A percentile compares a stretch with the other conserved stretches of the same genome.
phyloP scores from a whole-genome alignment of 1,284 basidiomycete genomes.

The Austropuccinia psidii region DNA sequence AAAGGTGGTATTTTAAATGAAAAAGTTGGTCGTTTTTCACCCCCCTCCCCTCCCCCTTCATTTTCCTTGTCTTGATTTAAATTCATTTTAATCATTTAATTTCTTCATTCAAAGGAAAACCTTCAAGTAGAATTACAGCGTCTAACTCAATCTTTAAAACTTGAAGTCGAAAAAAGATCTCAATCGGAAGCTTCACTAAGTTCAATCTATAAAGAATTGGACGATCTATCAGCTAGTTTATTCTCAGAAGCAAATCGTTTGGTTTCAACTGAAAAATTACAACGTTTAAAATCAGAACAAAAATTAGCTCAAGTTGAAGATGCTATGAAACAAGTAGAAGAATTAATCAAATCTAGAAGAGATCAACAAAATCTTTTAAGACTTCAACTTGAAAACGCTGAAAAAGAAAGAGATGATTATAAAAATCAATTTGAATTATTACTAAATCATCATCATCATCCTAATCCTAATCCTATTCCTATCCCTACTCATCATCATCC shows the following conservation, averaged over 20 bases:
- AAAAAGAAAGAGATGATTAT: slow-evolving; percentile 25
- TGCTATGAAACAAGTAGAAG: slow-evolving; percentile 73
- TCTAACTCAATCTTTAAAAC: slow-evolving; percentile 85
- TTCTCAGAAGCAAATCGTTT: slow-evolving; percentile 51
- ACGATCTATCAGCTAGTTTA: slow-evolving; percentile 75
- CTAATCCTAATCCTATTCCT: background rate
- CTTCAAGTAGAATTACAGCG: slow-evolving; percentile 86
- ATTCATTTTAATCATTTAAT: too few relatives aligned
- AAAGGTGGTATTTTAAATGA: slow-evolving; percentile 81
- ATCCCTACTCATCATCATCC: background rate
- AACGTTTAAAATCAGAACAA: slow-evolving; percentile 65
- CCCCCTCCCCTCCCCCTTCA: background rate
- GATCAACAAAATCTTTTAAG: slow-evolving; percentile 65
- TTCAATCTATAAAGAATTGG: slow-evolving; percentile 69
- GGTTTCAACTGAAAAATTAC: slow-evolving; percentile 75
- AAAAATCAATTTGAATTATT: slow-evolving; percentile 35
- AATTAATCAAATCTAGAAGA: slow-evolving; percentile 75
- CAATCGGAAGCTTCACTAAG: slow-evolving; percentile 72
- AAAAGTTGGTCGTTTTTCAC: slow-evolving; percentile 38
- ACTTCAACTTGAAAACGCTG: slow-evolving; percentile 5
- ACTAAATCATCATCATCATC: slow-evolving; percentile 32
- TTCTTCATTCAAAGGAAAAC: slow-evolving; percentile 54
- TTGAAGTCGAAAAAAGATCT: slow-evolving; percentile 75
- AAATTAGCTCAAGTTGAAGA: slow-evolving; percentile 72
- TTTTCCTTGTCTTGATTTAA: background rate